Evolutionary conservation across 2,329 filamentous ascomycete species (phyloP), one percentile per base, ranked within the genome.

Genomic region (Cercospora citrullina): DNA sequence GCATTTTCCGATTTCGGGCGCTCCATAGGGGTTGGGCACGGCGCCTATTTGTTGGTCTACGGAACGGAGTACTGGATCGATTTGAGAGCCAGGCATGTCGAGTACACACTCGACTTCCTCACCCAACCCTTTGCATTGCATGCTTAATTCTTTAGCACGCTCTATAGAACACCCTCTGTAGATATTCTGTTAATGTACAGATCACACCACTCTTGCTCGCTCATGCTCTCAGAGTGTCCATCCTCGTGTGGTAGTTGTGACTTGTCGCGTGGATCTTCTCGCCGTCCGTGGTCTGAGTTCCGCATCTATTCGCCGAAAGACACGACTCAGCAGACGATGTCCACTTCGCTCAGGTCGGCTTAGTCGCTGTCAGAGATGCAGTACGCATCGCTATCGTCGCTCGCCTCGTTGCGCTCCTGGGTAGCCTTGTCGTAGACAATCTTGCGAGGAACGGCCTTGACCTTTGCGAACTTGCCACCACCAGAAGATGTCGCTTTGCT

Each of bases 321-420:
- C 9, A 51, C 18, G 18, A 51, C 42, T 51, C 45, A 23, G 9
- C 45, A 26, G 18, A 23, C 45, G 18, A 23, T 51, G 9, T 51
- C 9, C 18, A 12, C 4, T 3, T 51, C 45, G 21, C 45, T 1
- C 45, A 4, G 1, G 9, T 51, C 21, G 3, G 21, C 45, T 58
- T 21, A 68, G 45, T 68, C 66, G 48, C 63, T 65, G 53, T 68
- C 66, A 33, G 53, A 60, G 16, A 67, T 33, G 14, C 36, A 31
- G 26, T 62, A 31, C 5, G 30, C 45, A n/a, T 65, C 66, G 30
- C 39, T 55, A 28, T 68, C 62, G 9, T 65, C 66, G 42, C 39
- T 30, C n/a, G 55, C 57, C 18, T 61, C 21, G 5, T 48, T 21
- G 42, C 48, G 30, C 23, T 58, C 57, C 26, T 65, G 18, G 5